Evolutionary conservation across 2,329 filamentous ascomycete species (phyloP).

Genomic region (Aureobasidium namibiae): DNA sequence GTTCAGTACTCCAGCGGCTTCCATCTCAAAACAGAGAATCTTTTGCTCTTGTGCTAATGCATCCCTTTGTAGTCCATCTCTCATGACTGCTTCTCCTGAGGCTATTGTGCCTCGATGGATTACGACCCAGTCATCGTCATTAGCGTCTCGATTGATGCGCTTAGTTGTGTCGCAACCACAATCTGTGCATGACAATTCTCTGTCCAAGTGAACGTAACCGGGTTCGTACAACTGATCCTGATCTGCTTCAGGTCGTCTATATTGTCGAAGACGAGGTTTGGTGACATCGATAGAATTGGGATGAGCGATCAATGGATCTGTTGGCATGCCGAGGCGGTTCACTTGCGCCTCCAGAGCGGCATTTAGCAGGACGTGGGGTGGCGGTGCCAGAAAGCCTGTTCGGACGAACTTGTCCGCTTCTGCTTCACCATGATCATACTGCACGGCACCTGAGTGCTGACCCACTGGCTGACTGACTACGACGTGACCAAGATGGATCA

Average conservation of each 20-base stretch:
- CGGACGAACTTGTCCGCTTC: neutral
- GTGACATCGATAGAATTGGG: neutral
- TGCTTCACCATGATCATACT: conserved; percentile 14
- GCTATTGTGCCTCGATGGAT: conserved; percentile 21
- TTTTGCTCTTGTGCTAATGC: conserved; percentile 18
- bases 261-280: neutral
- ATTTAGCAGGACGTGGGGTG: neutral
- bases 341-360: neutral
- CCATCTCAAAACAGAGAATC: conserved; percentile 19
- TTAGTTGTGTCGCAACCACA: neutral
- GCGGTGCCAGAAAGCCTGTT: neutral
- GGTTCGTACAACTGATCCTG: neutral
- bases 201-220: neutral
- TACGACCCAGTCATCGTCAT: neutral
- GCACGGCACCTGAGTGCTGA: conserved; percentile 9
- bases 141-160: neutral
- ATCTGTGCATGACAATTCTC: neutral
- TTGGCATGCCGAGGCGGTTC: neutral
- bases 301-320: neutral
- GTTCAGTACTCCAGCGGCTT: conserved; percentile 19
- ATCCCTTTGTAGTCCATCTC: conserved; percentile 20
- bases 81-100: conserved; percentile 22
- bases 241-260: neutral
- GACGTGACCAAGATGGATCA: conserved; percentile 10
- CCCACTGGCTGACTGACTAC: conserved; percentile 12